Evolutionary conservation across 345 rosid species (phyloP).

Genomic region (Moringa oleifera): DNA sequence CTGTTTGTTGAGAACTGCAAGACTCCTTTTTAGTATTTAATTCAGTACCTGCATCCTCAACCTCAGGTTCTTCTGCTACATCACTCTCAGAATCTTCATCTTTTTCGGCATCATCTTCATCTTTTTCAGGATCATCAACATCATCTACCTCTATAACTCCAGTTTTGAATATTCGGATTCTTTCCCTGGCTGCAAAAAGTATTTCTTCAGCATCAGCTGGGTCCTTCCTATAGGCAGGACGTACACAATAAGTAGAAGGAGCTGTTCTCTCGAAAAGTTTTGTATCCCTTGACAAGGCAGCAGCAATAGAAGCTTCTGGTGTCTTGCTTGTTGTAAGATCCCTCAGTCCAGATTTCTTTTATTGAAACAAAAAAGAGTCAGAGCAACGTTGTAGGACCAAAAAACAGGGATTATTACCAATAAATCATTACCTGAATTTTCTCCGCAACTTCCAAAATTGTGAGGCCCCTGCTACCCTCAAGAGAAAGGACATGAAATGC

Average conservation of each 20-base stretch:
- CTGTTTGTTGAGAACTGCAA: constrained; percentile 22
- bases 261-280: constrained; percentile 93
- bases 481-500: constrained; percentile 84
- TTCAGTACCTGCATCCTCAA: constrained; percentile 51
- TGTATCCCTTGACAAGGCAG: constrained; percentile 88
- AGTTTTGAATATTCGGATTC: constrained; percentile 55
- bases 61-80: constrained; percentile 67
- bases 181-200: constrained; percentile 75
- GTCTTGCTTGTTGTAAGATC: constrained; percentile 91
- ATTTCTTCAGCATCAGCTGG: constrained; percentile 61
- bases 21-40: constrained; percentile 37
- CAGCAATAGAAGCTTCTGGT: constrained; percentile 95
- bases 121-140: constrained; percentile 60
- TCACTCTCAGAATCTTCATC: constrained; percentile 89
- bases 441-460: constrained; percentile 84
- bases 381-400: too few relatives aligned
- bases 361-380: constrained; percentile 7
- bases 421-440: constrained; percentile 68
- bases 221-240: constrained; percentile 71
- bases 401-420: background rate
- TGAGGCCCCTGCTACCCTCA: constrained; percentile 70
- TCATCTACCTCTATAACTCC: constrained; percentile 64
- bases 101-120: constrained; percentile 56
- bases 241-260: constrained; percentile 94
- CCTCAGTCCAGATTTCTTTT: constrained; percentile 81